Evolutionary conservation across 2,329 filamentous ascomycete genomes (phyloP).

Genomic region (Clonostachys sp.): DNA sequence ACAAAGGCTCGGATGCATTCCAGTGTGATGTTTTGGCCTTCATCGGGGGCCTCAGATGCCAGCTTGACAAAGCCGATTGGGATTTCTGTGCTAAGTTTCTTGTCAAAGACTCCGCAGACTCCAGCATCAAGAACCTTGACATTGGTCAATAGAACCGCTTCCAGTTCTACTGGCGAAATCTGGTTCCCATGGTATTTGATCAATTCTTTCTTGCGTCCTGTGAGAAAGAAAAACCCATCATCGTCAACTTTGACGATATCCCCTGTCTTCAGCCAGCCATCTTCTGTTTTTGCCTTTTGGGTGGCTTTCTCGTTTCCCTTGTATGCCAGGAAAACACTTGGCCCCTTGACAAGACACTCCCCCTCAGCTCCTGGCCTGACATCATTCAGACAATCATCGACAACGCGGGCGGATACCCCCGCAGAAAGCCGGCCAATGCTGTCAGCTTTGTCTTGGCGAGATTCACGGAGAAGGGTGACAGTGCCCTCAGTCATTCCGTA

Average conservation of each 20-base stretch:
- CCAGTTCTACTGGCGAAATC: conserved; percentile 50
- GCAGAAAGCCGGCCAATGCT: conserved; percentile 11
- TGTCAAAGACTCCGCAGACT: conserved; percentile 18
- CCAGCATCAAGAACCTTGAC: conserved; percentile 18
- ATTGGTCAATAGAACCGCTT: conserved; percentile 28
- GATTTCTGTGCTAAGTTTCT: conserved; percentile 15
- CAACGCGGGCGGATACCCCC: conserved; percentile 13
- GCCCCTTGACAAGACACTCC: conserved; percentile 16
- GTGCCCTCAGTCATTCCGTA: conserved; percentile 16
- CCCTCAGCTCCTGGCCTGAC: conserved; percentile 16
- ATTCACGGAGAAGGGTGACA: conserved; percentile 10
- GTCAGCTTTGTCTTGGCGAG: conserved; percentile 7
- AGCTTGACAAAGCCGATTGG: conserved; percentile 19
- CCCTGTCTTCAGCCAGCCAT: conserved; percentile 21
- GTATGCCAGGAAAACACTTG: conserved; percentile 18
- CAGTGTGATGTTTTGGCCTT: conserved; percentile 1
- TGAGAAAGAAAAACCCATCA: conserved; percentile 21
- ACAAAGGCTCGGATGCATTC: conserved; percentile 13
- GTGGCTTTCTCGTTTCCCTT: conserved; percentile 17
- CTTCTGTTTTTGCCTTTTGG: conserved; percentile 10
- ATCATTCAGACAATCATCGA: conserved; percentile 18
- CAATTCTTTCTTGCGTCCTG: conserved; percentile 46
- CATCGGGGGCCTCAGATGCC: neutral
- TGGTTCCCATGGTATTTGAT: conserved; percentile 59
- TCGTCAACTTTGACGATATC: conserved; percentile 17